These are phyloP conservation scores for Candida taoyuanica DNA, from an alignment of 805 yeast genomes.

Conservation along the genomic window DNA sequence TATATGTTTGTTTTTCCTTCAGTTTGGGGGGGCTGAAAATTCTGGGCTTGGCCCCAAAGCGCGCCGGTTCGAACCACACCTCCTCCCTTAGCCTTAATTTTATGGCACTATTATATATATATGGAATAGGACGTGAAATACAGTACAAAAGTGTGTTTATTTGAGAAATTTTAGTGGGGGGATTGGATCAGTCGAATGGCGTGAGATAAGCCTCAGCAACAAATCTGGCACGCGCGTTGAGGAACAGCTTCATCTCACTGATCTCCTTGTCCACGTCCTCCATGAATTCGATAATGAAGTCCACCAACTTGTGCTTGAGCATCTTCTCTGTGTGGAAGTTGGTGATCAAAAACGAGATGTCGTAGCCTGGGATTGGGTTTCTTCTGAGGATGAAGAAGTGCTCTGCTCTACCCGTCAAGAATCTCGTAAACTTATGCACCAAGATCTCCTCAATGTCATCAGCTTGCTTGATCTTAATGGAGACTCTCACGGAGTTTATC, in stretches of 20 bases:
- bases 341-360: slow-evolving; percentile 88
- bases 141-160: too few species aligned
- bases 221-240: slow-evolving; percentile 96
- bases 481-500: slow-evolving; percentile 85
- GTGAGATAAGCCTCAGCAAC: slow-evolving; percentile 95
- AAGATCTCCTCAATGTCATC: slow-evolving; percentile 94
- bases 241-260: slow-evolving; percentile 94
- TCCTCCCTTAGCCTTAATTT: not conserved
- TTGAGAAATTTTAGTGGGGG: too few species aligned
- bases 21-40: not conserved
- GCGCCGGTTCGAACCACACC: slow-evolving; percentile 1
- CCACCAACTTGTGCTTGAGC: slow-evolving; percentile 93
- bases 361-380: slow-evolving; percentile 85
- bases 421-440: slow-evolving; percentile 91
- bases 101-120: not conserved
- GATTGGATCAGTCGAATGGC: slow-evolving; percentile 71
- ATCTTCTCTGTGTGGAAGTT: slow-evolving; percentile 93
- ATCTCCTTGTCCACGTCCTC: slow-evolving; percentile 98
- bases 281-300: slow-evolving; percentile 96
- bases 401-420: slow-evolving; percentile 93
- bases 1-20: not conserved
- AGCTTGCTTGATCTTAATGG: slow-evolving; percentile 92
- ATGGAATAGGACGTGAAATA: too few species aligned
- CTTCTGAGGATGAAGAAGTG: slow-evolving; percentile 88
- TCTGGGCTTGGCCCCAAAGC: not conserved